These are phyloP conservation scores for Climacium dendroides DNA, from an alignment of 225 moss, liverwort and hornwort species.

Conservation along the genomic window DNA sequence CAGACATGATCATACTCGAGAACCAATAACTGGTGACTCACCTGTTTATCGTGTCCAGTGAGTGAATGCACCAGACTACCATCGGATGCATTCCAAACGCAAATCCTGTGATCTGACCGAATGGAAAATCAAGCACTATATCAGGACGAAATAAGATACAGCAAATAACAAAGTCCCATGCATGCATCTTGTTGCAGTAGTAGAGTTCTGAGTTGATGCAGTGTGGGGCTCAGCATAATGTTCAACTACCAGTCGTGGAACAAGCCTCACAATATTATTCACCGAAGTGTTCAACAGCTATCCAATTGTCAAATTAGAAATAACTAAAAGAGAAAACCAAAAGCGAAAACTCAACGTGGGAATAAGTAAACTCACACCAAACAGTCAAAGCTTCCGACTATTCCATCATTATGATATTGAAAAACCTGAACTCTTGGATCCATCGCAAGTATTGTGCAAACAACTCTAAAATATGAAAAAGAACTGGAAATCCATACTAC, in stretches of 20 bases:
- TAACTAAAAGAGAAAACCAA: background rate
- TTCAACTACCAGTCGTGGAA: background rate
- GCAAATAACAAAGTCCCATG: background rate
- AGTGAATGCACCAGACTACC: conserved; percentile 96
- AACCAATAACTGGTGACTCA: background rate
- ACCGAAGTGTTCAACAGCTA: background rate
- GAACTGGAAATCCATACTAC: background rate
- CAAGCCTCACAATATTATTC: background rate
- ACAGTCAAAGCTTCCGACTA: background rate
- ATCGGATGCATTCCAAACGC: conserved; percentile 99
- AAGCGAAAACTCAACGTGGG: background rate
- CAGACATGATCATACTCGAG: background rate
- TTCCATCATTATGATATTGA: background rate
- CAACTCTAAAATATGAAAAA: background rate
- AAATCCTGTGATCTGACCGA: conserved; percentile 88
- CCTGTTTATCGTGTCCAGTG: conserved; percentile 90
- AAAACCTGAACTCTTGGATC: background rate
- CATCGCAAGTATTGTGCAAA: background rate
- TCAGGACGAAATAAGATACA: background rate
- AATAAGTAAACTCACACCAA: background rate
- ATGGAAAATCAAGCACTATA: background rate
- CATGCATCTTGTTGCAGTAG: background rate
- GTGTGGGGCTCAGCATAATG: background rate
- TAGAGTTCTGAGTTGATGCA: background rate
- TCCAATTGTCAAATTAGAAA: background rate